Evolutionary conservation across 2,329 filamentous ascomycete species (phyloP).

Genomic region (Aspergillus tubingensis): DNA sequence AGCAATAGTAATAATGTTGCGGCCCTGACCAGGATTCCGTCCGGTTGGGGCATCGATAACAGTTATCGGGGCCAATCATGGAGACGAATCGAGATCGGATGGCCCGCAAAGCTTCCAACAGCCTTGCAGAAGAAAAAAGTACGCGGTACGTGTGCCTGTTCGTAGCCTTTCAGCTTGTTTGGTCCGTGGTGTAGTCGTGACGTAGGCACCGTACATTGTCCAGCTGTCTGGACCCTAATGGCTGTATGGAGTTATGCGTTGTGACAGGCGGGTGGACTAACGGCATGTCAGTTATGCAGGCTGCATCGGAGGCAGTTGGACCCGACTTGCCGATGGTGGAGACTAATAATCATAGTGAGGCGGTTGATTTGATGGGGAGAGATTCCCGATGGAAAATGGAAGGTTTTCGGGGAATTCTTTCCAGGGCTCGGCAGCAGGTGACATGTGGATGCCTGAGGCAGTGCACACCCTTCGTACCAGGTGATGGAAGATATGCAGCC

Average conservation of each 20-base stretch:
- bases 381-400: too few species aligned
- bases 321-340: background rate
- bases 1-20: constrained; percentile 2
- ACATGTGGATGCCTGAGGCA: background rate
- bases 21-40: background rate
- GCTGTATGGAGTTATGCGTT: background rate
- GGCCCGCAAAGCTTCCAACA: background rate
- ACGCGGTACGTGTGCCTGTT: background rate
- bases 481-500: constrained; percentile 1
- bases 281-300: background rate
- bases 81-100: background rate
- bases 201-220: background rate
- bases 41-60: background rate
- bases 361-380: too few species aligned
- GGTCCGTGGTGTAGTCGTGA: background rate
- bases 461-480: background rate
- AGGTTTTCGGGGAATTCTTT: too few species aligned
- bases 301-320: background rate
- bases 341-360: background rate
- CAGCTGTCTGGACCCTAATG: background rate
- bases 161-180: background rate
- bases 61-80: background rate
- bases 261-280: background rate
- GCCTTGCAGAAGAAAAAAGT: background rate
- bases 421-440: background rate